Evolutionary conservation across 148 eudicot species (phyloP), one percentile per base, ranked within the genome.

Genomic region (Limonium bicolor): DNA sequence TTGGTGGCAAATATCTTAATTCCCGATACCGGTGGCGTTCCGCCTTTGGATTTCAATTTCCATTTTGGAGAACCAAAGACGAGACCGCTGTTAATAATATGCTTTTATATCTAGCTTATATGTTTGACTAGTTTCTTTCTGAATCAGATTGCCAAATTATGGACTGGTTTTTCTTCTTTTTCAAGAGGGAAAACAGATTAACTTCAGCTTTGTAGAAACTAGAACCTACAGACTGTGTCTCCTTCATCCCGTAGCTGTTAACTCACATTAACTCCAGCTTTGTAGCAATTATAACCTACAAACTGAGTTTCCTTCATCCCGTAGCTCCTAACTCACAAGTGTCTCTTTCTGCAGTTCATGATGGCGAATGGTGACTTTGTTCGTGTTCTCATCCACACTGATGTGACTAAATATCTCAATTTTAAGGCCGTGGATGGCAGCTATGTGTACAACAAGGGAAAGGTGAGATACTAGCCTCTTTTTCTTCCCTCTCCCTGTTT

Each of bases 351-450:
- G 45, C 65, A 84, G 94, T 84, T 84, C 60, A 79, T 79, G 77
- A 84, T 84, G 85, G 94, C 88, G 11, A 79, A 84, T 64, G 94
- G 78, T 48, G 55, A 61, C 48, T 61, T 84, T 36, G 94, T 84
- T 18, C 78, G 84, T 7, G 73, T 74, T 38, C 76, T 84, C 20
- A 76, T 84, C 48, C 94, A 79, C 43, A 64, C 88, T 1, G 65
- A 76, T 60, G 94, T 79, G 28, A 83, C 94, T 14, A 78, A 84
- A 52, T 79, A 84, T 46, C 74, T 84, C 15, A 73, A 76, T 41
- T 84, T 84, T 53, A 84, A 84, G 67, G 94, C 88, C 16, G 94
- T 84, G 11, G 94, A 84, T 54, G 88, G 88, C 45, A 84, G 94
- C 59, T 84, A 70, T 50, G 94, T 84, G 42, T 84, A 84, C 81